A percentile compares a stretch with the other conserved stretches of the same genome.
These are phyloP conservation scores for Dactylorhiza incarnata DNA, from an alignment of 106 monocot genomes.

Conservation along the genomic window DNA sequence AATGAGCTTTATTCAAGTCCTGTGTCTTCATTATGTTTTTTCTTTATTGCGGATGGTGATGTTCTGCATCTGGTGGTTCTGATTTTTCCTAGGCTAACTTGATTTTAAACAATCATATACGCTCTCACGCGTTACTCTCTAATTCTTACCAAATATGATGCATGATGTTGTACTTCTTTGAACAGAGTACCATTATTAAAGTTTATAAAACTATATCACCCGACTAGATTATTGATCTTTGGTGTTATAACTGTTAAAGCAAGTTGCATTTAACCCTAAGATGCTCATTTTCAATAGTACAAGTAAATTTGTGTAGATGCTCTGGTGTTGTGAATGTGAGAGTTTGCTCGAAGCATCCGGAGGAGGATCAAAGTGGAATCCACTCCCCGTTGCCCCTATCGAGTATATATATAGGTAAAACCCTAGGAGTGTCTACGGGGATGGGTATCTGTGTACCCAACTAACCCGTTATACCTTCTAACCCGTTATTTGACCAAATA, in stretches of 20 bases:
- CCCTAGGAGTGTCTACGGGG: too few species aligned
- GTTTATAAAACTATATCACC: neutral
- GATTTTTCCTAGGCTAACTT: neutral
- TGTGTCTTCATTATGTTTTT: too few species aligned
- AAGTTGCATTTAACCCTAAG: neutral
- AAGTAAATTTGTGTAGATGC: too few species aligned
- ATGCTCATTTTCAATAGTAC: neutral
- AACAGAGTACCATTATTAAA: neutral
- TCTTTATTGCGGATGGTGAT: too few species aligned
- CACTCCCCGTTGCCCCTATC: too few species aligned
- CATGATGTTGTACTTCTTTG: neutral
- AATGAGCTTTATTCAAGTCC: too few species aligned
- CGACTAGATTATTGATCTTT: neutral
- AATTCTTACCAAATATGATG: neutral
- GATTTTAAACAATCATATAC: neutral
- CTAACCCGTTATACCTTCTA: too few species aligned
- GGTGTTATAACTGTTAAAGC: neutral
- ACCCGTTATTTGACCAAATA: too few species aligned
- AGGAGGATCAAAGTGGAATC: too few species aligned
- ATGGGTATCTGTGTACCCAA: too few species aligned
- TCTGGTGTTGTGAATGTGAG: neutral
- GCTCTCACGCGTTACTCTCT: neutral
- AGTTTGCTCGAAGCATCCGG: too few species aligned
- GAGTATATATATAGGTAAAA: too few species aligned
- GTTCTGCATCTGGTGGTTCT: neutral